These are phyloP conservation scores for Tylopilus subfusipes DNA, from an alignment of 768 basidiomycete genomes.

Conservation along the genomic window DNA sequence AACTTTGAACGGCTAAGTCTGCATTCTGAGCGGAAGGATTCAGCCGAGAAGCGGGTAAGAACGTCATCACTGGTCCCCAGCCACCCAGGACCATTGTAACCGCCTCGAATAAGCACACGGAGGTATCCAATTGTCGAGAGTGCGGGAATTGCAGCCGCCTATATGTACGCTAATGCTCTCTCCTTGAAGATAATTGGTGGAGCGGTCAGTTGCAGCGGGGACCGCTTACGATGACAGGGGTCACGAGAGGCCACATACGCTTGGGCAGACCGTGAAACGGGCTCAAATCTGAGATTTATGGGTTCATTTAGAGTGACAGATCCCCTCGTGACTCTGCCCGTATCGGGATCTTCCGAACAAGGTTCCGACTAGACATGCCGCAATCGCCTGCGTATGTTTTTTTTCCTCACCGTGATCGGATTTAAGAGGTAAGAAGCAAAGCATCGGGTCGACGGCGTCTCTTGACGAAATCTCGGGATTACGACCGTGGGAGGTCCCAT, in stretches of 20 bases:
- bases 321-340: conserved; percentile 12
- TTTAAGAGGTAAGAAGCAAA: conserved; percentile 9
- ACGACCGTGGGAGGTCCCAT: conserved; percentile 26
- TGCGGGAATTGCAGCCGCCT: not conserved
- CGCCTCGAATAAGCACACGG: not conserved
- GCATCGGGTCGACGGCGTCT: conserved; percentile 19
- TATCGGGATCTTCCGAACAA: conserved; percentile 25
- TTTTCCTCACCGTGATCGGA: conserved; percentile 5
- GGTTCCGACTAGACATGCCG: conserved; percentile 13
- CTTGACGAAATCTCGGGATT: conserved; percentile 13
- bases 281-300: conserved; percentile 31
- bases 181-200: conserved; percentile 4
- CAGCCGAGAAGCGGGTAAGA: not conserved
- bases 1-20: conserved; percentile 18
- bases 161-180: not conserved
- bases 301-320: conserved; percentile 14
- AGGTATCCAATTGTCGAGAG: not conserved
- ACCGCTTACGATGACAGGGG: conserved; percentile 22
- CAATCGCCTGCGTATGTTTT: conserved; percentile 20
- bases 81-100: not conserved
- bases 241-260: conserved; percentile 3
- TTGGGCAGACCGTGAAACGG: conserved; percentile 10
- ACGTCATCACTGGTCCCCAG: not conserved
- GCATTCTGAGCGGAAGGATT: not conserved
- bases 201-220: conserved; percentile 2